Conservation (phyloP, 1,284 basidiomycete genomes). For the Naganishia sp. region DNA sequence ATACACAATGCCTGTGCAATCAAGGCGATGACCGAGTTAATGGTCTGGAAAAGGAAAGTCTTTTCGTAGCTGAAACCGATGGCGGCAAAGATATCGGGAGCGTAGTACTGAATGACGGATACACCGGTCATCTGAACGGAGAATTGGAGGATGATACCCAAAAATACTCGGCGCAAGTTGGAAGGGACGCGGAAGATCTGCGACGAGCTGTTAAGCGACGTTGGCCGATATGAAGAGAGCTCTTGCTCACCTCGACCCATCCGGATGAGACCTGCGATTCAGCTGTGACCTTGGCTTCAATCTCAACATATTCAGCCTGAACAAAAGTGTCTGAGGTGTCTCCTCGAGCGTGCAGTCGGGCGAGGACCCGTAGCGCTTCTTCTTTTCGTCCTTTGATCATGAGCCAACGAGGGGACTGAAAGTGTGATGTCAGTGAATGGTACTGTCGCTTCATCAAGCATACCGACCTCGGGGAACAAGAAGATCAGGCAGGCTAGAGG, state of each 20-base stretch:
- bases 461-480: conserved; percentile 57
- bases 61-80: conserved; percentile 57
- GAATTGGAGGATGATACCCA: conserved; percentile 55
- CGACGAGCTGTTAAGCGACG: conserved; percentile 7
- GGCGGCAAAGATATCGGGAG: conserved; percentile 34
- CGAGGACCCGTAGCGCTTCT: conserved; percentile 56
- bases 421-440: background rate
- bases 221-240: background rate
- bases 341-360: conserved; percentile 60
- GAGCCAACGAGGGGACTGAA: conserved; percentile 50
- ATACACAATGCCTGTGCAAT: conserved; percentile 62
- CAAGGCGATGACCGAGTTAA: conserved; percentile 64
- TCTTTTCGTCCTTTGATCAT: conserved; percentile 60
- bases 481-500: conserved; percentile 63
- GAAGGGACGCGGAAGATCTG: conserved; percentile 60
- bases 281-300: conserved; percentile 48
- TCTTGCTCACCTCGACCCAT: conserved; percentile 38
- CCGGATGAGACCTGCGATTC: conserved; percentile 50
- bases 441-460: too few species aligned
- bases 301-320: conserved; percentile 52
- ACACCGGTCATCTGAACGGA: conserved; percentile 60
- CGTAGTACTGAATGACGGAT: conserved; percentile 54
- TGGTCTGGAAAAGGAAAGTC: conserved; percentile 63
- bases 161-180: conserved; percentile 57
- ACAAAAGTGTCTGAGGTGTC: conserved; percentile 55